Conservation (phyloP, 768 basidiomycete genomes). For the Omphalotus guepiniiformis region DNA sequence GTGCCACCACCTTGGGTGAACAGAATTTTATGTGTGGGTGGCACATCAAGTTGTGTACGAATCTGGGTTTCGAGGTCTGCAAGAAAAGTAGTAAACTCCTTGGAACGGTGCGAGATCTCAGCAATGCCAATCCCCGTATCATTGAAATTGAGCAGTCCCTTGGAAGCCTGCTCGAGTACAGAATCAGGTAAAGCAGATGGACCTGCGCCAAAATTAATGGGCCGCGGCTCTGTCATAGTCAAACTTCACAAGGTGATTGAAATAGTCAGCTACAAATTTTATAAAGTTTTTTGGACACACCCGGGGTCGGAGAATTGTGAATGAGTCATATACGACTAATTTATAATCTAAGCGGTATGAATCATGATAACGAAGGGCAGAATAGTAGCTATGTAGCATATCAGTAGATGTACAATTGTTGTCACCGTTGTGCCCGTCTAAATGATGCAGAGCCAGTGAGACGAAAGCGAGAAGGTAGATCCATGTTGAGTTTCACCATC, state of each 20-base stretch:
- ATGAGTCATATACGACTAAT: no score
- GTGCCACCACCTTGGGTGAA: conserved; percentile 96
- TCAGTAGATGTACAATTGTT: no score
- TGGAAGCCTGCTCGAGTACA: conserved; percentile 78
- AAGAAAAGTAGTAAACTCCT: conserved; percentile 77
- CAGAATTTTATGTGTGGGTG: conserved; percentile 78
- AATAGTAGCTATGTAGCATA: no score
- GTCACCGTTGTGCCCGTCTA: no score
- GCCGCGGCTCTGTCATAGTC: conserved; percentile 42
- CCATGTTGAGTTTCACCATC: no score
- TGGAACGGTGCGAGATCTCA: conserved; percentile 93
- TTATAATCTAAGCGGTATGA: no score
- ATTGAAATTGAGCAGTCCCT: conserved; percentile 86
- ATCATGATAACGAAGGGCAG: no score
- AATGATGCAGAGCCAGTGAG: no score
- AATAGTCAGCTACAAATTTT: no score
- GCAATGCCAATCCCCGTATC: conserved; percentile 92
- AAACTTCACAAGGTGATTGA: background rate
- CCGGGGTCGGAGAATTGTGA: no score
- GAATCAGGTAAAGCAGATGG: conserved; percentile 88
- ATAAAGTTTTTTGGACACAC: no score
- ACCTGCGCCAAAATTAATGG: conserved; percentile 91
- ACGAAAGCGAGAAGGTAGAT: no score
- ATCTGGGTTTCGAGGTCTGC: conserved; percentile 59
- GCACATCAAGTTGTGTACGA: conserved; percentile 75